Evolutionary conservation across 352 stramenopile species (phyloP).

Genomic region (Saprolegnia parasitica): DNA sequence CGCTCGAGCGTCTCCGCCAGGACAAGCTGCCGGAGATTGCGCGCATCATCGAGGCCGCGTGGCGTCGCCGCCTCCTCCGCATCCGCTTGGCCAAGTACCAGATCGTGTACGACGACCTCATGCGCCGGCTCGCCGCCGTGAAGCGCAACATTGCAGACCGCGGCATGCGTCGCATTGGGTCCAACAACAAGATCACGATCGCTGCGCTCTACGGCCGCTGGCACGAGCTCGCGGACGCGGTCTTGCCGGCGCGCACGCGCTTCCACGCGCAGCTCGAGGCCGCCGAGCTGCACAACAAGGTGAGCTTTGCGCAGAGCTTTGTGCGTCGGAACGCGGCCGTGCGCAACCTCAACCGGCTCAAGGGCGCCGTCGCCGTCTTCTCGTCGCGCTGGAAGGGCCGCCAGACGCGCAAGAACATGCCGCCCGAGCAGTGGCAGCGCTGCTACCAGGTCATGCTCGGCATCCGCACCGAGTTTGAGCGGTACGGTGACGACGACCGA

Average conservation of each 20-base stretch:
- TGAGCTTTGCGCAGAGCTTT: slow-evolving; percentile 75
- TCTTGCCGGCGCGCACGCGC: slow-evolving; percentile 50
- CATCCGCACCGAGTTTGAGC: slow-evolving; percentile 79
- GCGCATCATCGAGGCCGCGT: slow-evolving; percentile 80
- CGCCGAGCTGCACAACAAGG: slow-evolving; percentile 58
- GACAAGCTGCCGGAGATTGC: slow-evolving; percentile 71
- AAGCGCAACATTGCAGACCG: slow-evolving; percentile 52
- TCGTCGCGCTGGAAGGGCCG: slow-evolving; percentile 71
- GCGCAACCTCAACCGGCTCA: slow-evolving; percentile 51
- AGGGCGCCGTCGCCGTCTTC: slow-evolving; percentile 62
- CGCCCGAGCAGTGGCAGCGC: slow-evolving; percentile 55
- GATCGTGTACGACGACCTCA: slow-evolving; percentile 50
- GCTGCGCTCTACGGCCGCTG: slow-evolving; percentile 56
- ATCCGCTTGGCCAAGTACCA: slow-evolving; percentile 54
- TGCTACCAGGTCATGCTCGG: slow-evolving; percentile 71
- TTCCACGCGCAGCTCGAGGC: slow-evolving; percentile 42
- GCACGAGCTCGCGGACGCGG: slow-evolving; percentile 47
- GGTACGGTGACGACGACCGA: slow-evolving; percentile 46
- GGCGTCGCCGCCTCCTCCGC: slow-evolving; percentile 78
- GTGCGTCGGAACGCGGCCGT: slow-evolving; percentile 49
- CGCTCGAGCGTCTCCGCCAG: slow-evolving; percentile 75
- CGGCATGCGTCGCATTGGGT: slow-evolving; percentile 50
- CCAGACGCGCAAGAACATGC: slow-evolving; percentile 68
- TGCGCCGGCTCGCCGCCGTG: slow-evolving; percentile 45
- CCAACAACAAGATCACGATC: slow-evolving; percentile 52